Evolutionary conservation across 192 early-diverging fungal genomes (phyloP).

Genomic region (Entophlyctis luteolus): DNA sequence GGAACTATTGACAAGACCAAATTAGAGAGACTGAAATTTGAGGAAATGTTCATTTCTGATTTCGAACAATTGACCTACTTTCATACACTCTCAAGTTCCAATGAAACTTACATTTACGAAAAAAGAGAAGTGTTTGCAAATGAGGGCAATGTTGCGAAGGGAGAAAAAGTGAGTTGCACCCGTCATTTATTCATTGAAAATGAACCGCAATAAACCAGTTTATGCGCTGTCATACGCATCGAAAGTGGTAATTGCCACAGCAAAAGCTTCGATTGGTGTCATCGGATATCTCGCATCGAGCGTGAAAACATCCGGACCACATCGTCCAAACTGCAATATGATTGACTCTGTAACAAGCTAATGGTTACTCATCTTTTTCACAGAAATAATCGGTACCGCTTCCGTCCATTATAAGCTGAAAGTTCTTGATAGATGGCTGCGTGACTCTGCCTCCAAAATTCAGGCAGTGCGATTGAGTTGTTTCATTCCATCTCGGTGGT

Average conservation of each 20-base stretch:
- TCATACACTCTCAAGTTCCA: too few species aligned
- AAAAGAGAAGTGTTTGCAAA: too few species aligned
- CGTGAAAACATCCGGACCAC: slow-evolving; percentile 56
- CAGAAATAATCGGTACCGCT: slow-evolving; percentile 34
- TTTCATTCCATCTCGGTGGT: slow-evolving; percentile 64
- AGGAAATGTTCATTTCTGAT: too few species aligned
- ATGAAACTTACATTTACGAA: too few species aligned
- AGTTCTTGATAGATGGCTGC: slow-evolving; percentile 61
- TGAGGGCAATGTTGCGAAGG: too few species aligned
- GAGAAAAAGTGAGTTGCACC: too few species aligned
- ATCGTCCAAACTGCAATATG: slow-evolving; percentile 64
- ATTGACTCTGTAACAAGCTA: slow-evolving; percentile 7
- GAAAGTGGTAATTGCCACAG: slow-evolving; percentile 57
- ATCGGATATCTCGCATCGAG: slow-evolving; percentile 56
- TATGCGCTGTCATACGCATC: slow-evolving; percentile 59
- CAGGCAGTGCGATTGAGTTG: slow-evolving; percentile 59
- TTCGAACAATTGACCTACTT: too few species aligned
- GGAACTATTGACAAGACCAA: too few species aligned
- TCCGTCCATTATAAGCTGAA: slow-evolving; percentile 50
- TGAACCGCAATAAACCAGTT: too few species aligned
- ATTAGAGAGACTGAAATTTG: too few species aligned
- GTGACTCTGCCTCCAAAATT: slow-evolving; percentile 65
- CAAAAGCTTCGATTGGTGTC: slow-evolving; percentile 59
- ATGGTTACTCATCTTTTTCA: not conserved
- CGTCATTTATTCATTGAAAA: too few species aligned